Evolutionary conservation across 2,329 filamentous ascomycete genomes (phyloP).

Genomic region (Ascocoryne sarcoides): DNA sequence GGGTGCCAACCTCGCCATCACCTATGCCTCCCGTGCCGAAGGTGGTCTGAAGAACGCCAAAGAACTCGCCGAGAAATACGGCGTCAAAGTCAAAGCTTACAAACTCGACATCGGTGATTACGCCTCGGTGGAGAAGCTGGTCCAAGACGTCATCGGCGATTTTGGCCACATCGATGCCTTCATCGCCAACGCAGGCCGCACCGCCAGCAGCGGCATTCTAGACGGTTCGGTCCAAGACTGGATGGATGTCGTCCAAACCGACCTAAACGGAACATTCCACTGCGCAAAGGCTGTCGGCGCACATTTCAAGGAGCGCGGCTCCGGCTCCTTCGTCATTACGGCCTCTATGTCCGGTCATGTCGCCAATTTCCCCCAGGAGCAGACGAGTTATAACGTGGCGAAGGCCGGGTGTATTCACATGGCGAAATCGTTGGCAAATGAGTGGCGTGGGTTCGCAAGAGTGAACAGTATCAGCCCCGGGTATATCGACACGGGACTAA

Average conservation of each 20-base stretch:
- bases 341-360: slow-evolving; percentile 52
- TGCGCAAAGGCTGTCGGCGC: slow-evolving; percentile 60
- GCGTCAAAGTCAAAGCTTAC: slow-evolving; percentile 59
- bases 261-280: slow-evolving; percentile 56
- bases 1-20: slow-evolving; percentile 48
- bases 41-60: slow-evolving; percentile 59
- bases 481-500: slow-evolving; percentile 56
- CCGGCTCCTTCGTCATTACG: slow-evolving; percentile 57
- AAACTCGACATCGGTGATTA: slow-evolving; percentile 53
- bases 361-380: slow-evolving; percentile 52
- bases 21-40: slow-evolving; percentile 52
- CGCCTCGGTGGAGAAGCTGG: slow-evolving; percentile 41
- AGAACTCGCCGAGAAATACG: slow-evolving; percentile 49
- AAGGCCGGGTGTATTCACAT: slow-evolving; percentile 61
- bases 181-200: slow-evolving; percentile 63
- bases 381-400: slow-evolving; percentile 55
- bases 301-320: slow-evolving; percentile 58
- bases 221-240: slow-evolving; percentile 60
- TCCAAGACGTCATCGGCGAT: slow-evolving; percentile 53
- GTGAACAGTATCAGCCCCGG: slow-evolving; percentile 61
- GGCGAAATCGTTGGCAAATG: slow-evolving; percentile 55
- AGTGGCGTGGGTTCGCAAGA: slow-evolving; percentile 61
- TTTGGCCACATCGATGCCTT: slow-evolving; percentile 63
- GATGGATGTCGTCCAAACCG: slow-evolving; percentile 55
- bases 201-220: slow-evolving; percentile 58